phyloP scores from a whole-genome alignment of 1,139 yeast species.

The Hansenula anomala region DNA sequence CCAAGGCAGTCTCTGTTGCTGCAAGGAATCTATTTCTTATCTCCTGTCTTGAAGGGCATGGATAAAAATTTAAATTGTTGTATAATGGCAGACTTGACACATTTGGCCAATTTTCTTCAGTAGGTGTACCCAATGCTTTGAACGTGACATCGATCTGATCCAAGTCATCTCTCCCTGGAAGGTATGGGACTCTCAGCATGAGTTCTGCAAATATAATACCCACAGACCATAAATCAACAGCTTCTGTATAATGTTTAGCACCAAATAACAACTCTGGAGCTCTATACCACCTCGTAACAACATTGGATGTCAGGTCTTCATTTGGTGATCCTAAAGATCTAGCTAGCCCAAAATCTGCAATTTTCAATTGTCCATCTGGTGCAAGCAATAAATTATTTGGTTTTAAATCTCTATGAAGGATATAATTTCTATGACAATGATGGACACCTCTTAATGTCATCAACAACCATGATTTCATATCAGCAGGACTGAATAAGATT shows the following conservation, averaged over 20 bases:
- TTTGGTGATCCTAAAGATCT: constrained; percentile 75
- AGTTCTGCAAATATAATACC: constrained; percentile 96
- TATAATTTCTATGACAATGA: constrained; percentile 89
- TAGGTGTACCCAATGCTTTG: constrained; percentile 93
- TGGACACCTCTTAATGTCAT: constrained; percentile 94
- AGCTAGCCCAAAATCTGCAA: constrained; percentile 97
- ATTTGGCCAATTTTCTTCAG: constrained; percentile 89
- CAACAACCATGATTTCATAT: constrained; percentile 87
- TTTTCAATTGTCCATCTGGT: constrained; percentile 80
- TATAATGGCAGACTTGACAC: constrained; percentile 76
- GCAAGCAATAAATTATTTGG: constrained; percentile 81
- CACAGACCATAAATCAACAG: constrained; percentile 90
- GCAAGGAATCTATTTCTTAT: constrained; percentile 83
- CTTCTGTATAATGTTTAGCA: constrained; percentile 81
- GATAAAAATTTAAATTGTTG: constrained; percentile 66
- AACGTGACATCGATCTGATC: constrained; percentile 91
- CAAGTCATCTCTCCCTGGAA: constrained; percentile 87
- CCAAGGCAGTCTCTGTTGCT: constrained; percentile 83
- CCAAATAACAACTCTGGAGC: constrained; percentile 92
- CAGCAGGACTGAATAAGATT: constrained; percentile 77
- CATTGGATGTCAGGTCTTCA: constrained; percentile 78
- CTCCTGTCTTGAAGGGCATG: constrained; percentile 81
- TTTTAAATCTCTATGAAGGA: constrained; percentile 84
- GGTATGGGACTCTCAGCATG: constrained; percentile 90
- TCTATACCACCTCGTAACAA: too few relatives aligned